These are phyloP conservation scores for Ascochyta fabae DNA, from an alignment of 2,329 filamentous ascomycete species.

Conservation along the genomic window DNA sequence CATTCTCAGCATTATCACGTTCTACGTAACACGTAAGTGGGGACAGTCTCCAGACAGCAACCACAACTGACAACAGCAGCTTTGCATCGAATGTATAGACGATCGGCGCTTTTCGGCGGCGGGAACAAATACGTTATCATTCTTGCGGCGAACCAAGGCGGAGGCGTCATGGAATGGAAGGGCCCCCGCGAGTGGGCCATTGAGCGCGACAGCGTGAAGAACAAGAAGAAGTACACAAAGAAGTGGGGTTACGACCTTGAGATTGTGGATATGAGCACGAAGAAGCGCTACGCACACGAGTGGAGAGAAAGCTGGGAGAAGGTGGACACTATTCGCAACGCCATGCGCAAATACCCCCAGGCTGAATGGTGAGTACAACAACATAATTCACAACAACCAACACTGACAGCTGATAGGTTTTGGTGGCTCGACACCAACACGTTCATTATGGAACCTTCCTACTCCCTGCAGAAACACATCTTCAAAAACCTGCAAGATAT, in stretches of 20 bases:
- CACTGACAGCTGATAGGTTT: constrained; percentile 70
- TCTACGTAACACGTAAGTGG: constrained; percentile 76
- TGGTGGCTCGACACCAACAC: constrained; percentile 99
- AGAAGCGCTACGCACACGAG: constrained; percentile 97
- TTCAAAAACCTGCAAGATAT: constrained; percentile 78
- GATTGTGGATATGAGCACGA: constrained; percentile 97
- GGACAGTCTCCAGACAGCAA: neutral
- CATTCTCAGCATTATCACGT: constrained; percentile 66
- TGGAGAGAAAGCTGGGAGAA: constrained; percentile 99
- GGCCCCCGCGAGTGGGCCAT: constrained; percentile 97
- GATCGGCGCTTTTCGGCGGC: constrained; percentile 76
- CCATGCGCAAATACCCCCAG: constrained; percentile 90
- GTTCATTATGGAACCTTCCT: constrained; percentile 94
- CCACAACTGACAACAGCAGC: constrained; percentile 52
- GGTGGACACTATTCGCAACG: constrained; percentile 88
- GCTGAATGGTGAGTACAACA: constrained; percentile 81
- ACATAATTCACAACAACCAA: neutral
- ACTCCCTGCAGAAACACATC: constrained; percentile 87
- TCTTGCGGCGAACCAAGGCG: constrained; percentile 89
- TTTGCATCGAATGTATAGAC: constrained; percentile 68
- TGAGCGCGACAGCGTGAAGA: constrained; percentile 92
- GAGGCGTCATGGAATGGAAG: constrained; percentile 99
- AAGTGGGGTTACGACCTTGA: constrained; percentile 96
- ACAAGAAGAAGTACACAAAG: constrained; percentile 87
- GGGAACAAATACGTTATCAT: constrained; percentile 94